These are phyloP conservation scores for Lenwebbia sp. DNA, from an alignment of 345 rosid species.

Conservation along the genomic window DNA sequence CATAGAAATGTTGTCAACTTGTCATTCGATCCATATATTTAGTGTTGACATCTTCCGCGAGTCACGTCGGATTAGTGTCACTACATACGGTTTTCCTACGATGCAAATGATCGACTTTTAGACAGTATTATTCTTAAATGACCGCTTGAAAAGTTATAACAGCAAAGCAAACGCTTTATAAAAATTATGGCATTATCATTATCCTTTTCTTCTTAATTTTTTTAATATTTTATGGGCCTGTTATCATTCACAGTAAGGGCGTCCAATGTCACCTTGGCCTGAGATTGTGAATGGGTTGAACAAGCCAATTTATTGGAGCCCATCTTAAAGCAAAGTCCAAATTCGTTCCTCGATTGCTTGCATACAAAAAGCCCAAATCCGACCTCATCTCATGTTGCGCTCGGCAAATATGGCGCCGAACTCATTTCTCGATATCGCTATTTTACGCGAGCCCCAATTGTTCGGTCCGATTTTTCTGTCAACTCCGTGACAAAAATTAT, in stretches of 20 bases:
- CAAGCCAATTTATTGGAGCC: background rate
- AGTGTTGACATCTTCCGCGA: background rate
- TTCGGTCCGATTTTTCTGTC: background rate
- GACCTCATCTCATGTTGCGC: background rate
- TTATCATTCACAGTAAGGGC: background rate
- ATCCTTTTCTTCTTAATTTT: background rate
- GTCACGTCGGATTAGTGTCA: background rate
- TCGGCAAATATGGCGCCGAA: background rate
- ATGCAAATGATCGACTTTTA: background rate
- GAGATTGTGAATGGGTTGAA: background rate
- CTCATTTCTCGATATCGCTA: background rate
- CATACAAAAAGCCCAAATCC: background rate
- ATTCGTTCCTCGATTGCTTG: background rate
- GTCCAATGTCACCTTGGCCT: background rate
- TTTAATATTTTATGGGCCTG: background rate
- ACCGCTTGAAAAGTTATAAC: background rate
- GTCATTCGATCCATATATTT: background rate
- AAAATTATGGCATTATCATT: background rate
- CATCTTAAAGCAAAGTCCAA: background rate
- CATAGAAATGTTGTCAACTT: background rate
- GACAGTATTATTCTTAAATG: background rate
- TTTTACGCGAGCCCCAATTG: background rate
- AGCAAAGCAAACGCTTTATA: background rate
- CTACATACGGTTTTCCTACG: rapidly evolving
- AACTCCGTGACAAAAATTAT: background rate